Base-by-base conservation (phyloP, 345 rosid species). In the Arabidopsis suecica region DNA sequence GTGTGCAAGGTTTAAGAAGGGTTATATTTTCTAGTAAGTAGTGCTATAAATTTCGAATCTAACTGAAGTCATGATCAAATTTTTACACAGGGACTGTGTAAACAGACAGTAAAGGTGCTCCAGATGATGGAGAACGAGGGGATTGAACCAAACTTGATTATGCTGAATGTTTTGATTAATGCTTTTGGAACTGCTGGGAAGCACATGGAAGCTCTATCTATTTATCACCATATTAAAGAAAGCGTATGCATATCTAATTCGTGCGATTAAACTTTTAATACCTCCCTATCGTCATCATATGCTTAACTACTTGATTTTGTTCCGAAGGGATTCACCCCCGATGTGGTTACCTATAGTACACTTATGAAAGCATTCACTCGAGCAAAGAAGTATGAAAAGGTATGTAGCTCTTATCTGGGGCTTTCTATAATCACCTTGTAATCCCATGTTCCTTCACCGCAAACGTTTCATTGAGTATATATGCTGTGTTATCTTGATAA, bases 81-180 rank as follows among this genome's bases (percentile, higher is more conserved):
- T 22, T 33, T 37, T 48, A 60, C 67, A 47, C 83, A 87, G 89
- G 86, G 89, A 55, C 70, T 75, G 18, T 85, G 75, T 68, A 87
- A 83, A 61, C 89, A 89, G 80, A 87, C 89, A 5, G 80, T 87
- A 41, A 85, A 86, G 67, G 89, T 89, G 76, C 88, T 89, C 63
- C 81, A 80, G 83, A 85, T 84, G 63, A 87, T 89, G 89, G 94
- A 89, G 77, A 82, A 79, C 18, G 94, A 87, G 71, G 91, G 94
- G 47, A 79, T 79, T 64, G 91, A 89, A 69, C 83, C 84, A 37
- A 89, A 89, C 73, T 64, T 89, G 37, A 76, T 87, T 53, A 87
- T 87, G 89, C 77, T 87, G 72, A 89, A 89, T 81, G 86, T 87
- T 73, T 82, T 89, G 83, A 87, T 89, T 49, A 89, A 89, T 79